These are phyloP conservation scores for Trichomonas vaginalis DNA, from an alignment of 208 protist genomes.

Conservation along the genomic window DNA sequence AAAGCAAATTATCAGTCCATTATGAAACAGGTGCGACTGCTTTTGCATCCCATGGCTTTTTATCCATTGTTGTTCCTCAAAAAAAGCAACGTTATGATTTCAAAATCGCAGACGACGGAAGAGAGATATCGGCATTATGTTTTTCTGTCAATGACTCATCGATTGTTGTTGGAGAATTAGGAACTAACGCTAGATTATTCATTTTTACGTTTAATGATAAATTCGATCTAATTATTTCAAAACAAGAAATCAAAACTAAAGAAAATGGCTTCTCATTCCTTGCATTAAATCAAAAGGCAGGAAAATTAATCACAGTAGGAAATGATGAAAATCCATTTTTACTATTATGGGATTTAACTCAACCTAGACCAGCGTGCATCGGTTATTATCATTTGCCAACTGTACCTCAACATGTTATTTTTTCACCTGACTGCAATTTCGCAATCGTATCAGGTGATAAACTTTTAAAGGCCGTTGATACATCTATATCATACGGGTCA, in stretches of 20 bases:
- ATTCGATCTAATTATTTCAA: not conserved
- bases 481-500: not conserved
- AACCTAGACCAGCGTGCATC: not conserved
- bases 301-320: not conserved
- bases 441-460: not conserved
- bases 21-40: not conserved
- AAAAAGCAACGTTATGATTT: conserved; percentile 3
- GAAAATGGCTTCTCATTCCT: not conserved
- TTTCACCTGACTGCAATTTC: not conserved
- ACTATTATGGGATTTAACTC: not conserved
- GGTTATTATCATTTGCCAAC: not conserved
- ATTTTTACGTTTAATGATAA: not conserved
- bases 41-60: not conserved
- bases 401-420: not conserved
- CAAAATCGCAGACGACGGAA: not conserved
- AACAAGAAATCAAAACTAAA: not conserved
- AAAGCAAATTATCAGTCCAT: not conserved
- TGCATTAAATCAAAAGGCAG: not conserved
- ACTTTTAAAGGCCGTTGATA: not conserved
- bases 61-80: not conserved
- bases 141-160: not conserved
- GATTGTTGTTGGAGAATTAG: not conserved
- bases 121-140: not conserved
- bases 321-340: conserved; percentile 12
- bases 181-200: not conserved